phyloP scores from a whole-genome alignment of 139 green algal genomes.

The Chara braunii region DNA sequence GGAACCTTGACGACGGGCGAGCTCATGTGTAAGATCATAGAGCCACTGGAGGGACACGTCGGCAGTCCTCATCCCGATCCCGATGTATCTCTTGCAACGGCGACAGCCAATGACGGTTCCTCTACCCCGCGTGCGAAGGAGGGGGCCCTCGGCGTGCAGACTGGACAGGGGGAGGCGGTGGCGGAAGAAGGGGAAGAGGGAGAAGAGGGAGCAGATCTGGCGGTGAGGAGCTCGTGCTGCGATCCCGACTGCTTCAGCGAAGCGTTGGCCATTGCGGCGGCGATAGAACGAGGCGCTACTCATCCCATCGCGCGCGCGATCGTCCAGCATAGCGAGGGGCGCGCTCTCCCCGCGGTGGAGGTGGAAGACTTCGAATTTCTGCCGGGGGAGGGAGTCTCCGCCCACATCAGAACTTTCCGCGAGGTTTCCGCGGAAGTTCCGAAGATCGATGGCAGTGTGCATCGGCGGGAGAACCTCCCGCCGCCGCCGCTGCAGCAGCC shows the following conservation, averaged over 20 bases:
- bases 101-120: too few relatives aligned
- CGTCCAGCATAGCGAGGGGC: not conserved
- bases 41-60: constrained; percentile 35
- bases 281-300: constrained; percentile 37
- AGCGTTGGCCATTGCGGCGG: constrained; percentile 37
- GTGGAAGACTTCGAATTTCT: constrained; percentile 19
- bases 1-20: constrained; percentile 44
- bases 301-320: constrained; percentile 34
- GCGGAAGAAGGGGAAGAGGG: not conserved
- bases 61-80: not conserved
- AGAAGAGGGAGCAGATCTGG: not conserved
- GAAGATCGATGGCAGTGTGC: too few relatives aligned
- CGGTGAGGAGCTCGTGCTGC: constrained; percentile 8
- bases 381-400: constrained; percentile 32
- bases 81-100: too few relatives aligned
- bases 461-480: too few relatives aligned
- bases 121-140: too few relatives aligned
- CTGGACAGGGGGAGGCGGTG: too few relatives aligned
- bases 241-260: constrained; percentile 13
- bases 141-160: too few relatives aligned
- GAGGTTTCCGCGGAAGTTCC: too few relatives aligned
- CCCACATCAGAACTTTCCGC: constrained; percentile 12
- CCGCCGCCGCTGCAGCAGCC: too few relatives aligned
- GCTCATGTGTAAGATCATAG: constrained; percentile 14
- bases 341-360: constrained; percentile 10